Evolutionary conservation across 2,329 filamentous ascomycete species (phyloP).

Genomic region (Aureobasidium pullulans): DNA sequence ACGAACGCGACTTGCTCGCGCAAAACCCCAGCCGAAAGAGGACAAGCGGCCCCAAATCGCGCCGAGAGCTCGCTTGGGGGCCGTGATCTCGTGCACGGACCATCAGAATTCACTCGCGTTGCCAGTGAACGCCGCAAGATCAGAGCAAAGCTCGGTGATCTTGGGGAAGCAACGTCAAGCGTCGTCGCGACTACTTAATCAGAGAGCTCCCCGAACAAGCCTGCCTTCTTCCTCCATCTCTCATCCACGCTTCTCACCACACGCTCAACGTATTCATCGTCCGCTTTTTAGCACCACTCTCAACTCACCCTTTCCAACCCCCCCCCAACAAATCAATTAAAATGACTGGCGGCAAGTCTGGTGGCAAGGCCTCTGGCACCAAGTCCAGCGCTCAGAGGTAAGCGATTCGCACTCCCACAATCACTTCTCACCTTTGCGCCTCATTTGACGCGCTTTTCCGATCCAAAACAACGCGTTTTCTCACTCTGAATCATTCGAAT

Average conservation of each 20-base stretch:
- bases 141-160: slow-evolving; percentile 5
- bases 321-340: slow-evolving; percentile 52
- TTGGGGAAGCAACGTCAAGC: slow-evolving; percentile 11
- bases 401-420: slow-evolving; percentile 40
- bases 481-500: slow-evolving; percentile 14
- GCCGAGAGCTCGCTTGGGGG: too few relatives aligned
- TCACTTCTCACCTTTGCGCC: slow-evolving; percentile 17
- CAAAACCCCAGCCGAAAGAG: too few relatives aligned
- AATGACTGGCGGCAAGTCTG: slow-evolving; percentile 99
- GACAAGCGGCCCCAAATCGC: too few relatives aligned
- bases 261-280: slow-evolving; percentile 21
- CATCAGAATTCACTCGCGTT: neutral
- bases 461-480: slow-evolving; percentile 25
- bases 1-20: neutral
- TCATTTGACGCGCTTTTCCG: slow-evolving; percentile 37
- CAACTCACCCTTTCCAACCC: slow-evolving; percentile 23
- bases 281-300: slow-evolving; percentile 18
- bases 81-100: neutral
- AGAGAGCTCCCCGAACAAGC: slow-evolving; percentile 16
- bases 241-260: slow-evolving; percentile 29
- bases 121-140: neutral
- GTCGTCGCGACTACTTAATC: slow-evolving; percentile 9
- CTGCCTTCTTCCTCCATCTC: slow-evolving; percentile 29
- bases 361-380: slow-evolving; percentile 97
- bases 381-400: slow-evolving; percentile 97